Base-by-base conservation (phyloP, 257 asterid genomes). In the Henckelia pumila region DNA sequence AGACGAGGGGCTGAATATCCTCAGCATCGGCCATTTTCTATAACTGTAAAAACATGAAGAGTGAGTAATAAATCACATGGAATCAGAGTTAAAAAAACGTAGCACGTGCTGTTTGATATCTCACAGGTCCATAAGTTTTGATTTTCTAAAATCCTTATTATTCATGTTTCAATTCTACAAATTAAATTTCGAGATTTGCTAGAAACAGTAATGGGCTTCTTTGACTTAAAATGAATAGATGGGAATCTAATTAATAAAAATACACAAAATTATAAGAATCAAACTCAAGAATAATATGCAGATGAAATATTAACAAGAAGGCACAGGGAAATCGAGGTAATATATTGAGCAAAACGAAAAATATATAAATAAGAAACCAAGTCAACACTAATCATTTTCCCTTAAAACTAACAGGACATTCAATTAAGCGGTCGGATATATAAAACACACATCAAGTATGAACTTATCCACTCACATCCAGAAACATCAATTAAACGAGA, bases 1-100 rank as follows among this genome's bases (percentile, higher is more conserved):
- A 66, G 26, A 73, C 77, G n/a, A 73, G 77, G 52, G 77, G 77
- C 63, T 73, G 77, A 21, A 73, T 67, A 66, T 73, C 77, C 44
- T 73, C 77, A 59, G 19, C 68, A 7, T 73, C 77, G 9, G 77
- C 73, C 77, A 73, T 73, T 60, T 66, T 71, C 14, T 52, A 60
- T 63, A 29, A 49, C 67, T 72, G 76, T 22, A 57, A 44, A 25
- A 40, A 29, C 5, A 62, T 22, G 16, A 16, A 20, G 33, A 20
- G 44, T 3, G 52, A 24, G 6, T 17, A 53, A 33, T 20, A 61
- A 3, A 32, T 29, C 56, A 10, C 37, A 33, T 26, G 6, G 1
- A 7, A 64, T 40, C 20, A 44, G 52, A 65, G 40, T 17, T 44
- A 25, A 22, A 67, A 67, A 9, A 16, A 47, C 29, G 20, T 47